Evolutionary conservation across 257 asterid genomes (phyloP).

Genomic region (Fraxinus cuspidata): DNA sequence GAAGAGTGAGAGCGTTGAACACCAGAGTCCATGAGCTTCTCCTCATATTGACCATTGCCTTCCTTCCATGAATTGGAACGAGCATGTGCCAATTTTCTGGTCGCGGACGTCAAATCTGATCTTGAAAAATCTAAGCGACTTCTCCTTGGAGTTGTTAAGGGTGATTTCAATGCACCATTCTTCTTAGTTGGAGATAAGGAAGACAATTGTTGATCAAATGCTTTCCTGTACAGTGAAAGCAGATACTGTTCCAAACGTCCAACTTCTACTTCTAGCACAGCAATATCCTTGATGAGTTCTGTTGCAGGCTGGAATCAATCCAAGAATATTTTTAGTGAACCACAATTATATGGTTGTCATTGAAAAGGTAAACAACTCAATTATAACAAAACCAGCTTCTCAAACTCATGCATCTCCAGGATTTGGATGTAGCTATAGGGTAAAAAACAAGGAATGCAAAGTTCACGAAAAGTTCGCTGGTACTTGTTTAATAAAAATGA

Average conservation of each 20-base stretch:
- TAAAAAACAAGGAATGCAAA: neutral
- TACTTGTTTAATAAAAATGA: neutral
- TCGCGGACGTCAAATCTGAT: slow-evolving; percentile 45
- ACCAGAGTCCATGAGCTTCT: slow-evolving; percentile 47
- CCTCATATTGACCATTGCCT: slow-evolving; percentile 45
- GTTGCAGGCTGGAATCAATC: slow-evolving; percentile 73
- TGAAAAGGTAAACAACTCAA: neutral
- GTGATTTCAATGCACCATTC: slow-evolving; percentile 44
- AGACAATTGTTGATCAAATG: slow-evolving; percentile 74
- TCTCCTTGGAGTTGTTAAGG: slow-evolving; percentile 67
- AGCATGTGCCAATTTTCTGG: slow-evolving; percentile 32
- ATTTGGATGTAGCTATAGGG: neutral
- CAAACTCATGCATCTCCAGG: neutral
- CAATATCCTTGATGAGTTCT: slow-evolving; percentile 85
- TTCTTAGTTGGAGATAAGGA: slow-evolving; percentile 58
- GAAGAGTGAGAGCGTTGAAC: slow-evolving; percentile 88
- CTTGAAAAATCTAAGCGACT: slow-evolving; percentile 72
- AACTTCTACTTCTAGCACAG: slow-evolving; percentile 89
- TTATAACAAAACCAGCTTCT: neutral
- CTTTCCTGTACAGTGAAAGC: slow-evolving; percentile 83
- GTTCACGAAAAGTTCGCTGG: neutral
- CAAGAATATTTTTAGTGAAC: slow-evolving; percentile 13
- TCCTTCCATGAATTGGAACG: slow-evolving; percentile 41
- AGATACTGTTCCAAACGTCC: slow-evolving; percentile 96
- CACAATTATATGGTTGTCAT: neutral